Base-by-base conservation (phyloP, 2,329 filamentous ascomycete genomes). In the Berkeleyomyces basicola region DNA sequence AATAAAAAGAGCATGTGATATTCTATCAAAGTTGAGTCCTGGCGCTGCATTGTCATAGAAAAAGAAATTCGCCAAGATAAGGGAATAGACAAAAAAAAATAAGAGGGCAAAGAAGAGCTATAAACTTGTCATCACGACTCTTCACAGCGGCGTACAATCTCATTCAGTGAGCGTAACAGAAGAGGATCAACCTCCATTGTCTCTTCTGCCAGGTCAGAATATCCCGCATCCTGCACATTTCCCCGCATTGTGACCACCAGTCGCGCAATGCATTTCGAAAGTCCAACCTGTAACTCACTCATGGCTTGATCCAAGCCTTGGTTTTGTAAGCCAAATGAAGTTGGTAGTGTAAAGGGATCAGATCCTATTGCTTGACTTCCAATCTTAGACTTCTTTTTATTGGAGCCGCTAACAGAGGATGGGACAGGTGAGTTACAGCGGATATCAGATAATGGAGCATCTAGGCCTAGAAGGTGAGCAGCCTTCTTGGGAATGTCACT, bases 401-500 rank as follows among this genome's bases (percentile, higher is more conserved):
- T 36, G 31, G 31, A 31, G 14, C 58, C 42, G 40, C 42, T 57
- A 16, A 42, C 40, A 10, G 47, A 39, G 7, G 63, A 63, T 1
- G 47, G 61, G 6, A 67, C 67, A 4, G 67, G 67, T 63, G 69
- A 66, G 23, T 66, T 67, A 10, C 65, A 63, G 0, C 67, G 65
- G 2, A 67, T 64, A 6, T 62, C 60, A 3, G 68, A 66, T 3
- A 37, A 4, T 3, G 43, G 51, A n/a, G 51, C 11, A 3, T 72
- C 70, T 14, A 82, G 72, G 1, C 80, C 80, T 0, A 82, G 75
- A 0, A 82, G 68, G 3, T 71, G 74, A 0, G 78, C 78, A 0
- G 80, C 80, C 68, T 82, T 82, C 64, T 73, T 74, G n/a, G 78
- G 77, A 49, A 79, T 75, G 23, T 73, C 71, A 7, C 71, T 64